These are phyloP conservation scores for Pleurotus citrinopileatus DNA, from an alignment of 768 basidiomycete genomes.

Conservation along the genomic window DNA sequence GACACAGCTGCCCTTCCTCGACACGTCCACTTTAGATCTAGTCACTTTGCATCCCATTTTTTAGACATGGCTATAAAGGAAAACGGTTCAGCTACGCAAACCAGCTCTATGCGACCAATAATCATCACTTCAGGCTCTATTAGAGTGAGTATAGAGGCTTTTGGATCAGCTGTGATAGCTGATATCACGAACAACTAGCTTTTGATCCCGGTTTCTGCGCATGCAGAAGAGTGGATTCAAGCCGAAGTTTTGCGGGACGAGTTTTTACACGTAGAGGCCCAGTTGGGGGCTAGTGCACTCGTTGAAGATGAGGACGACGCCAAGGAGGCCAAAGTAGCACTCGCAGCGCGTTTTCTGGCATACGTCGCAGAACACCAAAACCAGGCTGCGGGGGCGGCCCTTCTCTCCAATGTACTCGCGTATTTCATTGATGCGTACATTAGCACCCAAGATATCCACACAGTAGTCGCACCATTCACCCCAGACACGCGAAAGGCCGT, in stretches of 20 bases:
- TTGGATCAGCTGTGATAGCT: not conserved
- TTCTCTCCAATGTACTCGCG: conserved; percentile 73
- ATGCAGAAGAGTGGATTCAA: conserved; percentile 82
- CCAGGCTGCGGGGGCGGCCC: conserved; percentile 48
- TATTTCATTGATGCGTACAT: conserved; percentile 81
- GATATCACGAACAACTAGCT: conserved; percentile 41
- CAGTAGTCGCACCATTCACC: conserved; percentile 72
- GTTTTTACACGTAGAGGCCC: conserved; percentile 65
- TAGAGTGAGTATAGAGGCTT: conserved; percentile 41
- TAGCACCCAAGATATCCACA: conserved; percentile 72
- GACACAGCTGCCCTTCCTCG: not conserved
- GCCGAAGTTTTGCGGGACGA: conserved; percentile 92
- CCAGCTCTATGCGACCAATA: conserved; percentile 47
- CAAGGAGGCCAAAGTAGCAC: conserved; percentile 68
- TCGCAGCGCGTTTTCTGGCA: conserved; percentile 80
- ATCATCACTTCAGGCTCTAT: conserved; percentile 44
- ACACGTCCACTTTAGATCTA: not conserved
- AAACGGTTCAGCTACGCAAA: conserved; percentile 33
- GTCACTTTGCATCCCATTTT: not conserved
- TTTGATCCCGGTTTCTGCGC: conserved; percentile 85
- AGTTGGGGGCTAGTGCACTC: conserved; percentile 53
- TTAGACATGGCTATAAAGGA: conserved; percentile 9
- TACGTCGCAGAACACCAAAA: conserved; percentile 66
- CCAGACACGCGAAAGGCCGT: conserved; percentile 74
- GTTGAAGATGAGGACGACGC: conserved; percentile 49